Evolutionary conservation across 1,284 basidiomycete genomes (phyloP).

Genomic region (Apiotrichum mycotoxinovorans): DNA sequence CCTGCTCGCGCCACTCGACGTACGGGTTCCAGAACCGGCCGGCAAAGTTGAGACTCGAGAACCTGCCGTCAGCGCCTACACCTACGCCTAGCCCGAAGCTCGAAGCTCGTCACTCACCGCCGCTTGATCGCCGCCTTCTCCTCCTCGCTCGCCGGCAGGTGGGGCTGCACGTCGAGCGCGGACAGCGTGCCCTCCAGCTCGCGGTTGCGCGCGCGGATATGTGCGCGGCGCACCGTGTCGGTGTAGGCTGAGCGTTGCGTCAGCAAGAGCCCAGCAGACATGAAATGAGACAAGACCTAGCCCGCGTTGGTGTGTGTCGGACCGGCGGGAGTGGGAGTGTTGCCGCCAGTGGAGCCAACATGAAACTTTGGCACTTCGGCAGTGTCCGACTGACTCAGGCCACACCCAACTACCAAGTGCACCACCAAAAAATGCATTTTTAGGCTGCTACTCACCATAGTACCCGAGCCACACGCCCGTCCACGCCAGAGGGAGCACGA

Average conservation of each 20-base stretch:
- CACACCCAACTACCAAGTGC: too few species aligned
- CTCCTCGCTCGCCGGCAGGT: constrained; percentile 32
- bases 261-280: too few species aligned
- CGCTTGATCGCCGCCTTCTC: constrained; percentile 48
- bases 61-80: constrained; percentile 21
- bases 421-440: not conserved
- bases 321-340: too few species aligned
- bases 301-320: too few species aligned
- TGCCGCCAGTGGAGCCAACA: not conserved
- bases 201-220: constrained; percentile 35
- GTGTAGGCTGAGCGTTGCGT: constrained; percentile 37
- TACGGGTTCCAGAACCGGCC: constrained; percentile 51
- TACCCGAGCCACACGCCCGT: constrained; percentile 46
- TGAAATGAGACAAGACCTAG: too few species aligned
- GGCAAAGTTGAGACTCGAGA: constrained; percentile 39
- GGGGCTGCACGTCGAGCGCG: constrained; percentile 11
- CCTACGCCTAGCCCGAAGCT: not conserved
- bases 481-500: constrained; percentile 43
- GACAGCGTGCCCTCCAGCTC: constrained; percentile 24
- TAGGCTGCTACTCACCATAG: constrained; percentile 31
- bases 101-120: constrained; percentile 29
- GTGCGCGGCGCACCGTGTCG: constrained; percentile 41
- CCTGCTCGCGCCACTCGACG: constrained; percentile 55
- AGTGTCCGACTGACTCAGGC: too few species aligned
- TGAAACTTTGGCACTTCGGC: not conserved